Evolutionary conservation across 176 grass and related monocot genomes (phyloP), one percentile per base, ranked within the genome.

Genomic region (Areca catechu): DNA sequence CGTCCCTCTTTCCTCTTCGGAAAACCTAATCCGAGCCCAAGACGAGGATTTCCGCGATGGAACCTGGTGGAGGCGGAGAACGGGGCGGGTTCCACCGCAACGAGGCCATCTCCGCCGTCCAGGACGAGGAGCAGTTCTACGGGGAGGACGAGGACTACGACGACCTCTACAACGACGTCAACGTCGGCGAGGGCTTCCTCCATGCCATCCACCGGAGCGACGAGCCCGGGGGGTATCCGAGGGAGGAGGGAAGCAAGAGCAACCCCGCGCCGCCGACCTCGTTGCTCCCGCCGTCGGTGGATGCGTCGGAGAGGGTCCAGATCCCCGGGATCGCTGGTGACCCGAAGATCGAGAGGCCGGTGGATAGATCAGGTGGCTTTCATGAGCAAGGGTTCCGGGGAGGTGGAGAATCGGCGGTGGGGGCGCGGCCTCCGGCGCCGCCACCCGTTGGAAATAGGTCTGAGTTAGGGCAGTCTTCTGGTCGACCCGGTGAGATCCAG

Each of bases 141-240:
- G 91, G 77, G 7, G 89, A 95, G 50, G 91, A 95, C 23, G 34
- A 43, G 9, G 91, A 90, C 47, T 67, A 96, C 21, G 86, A 83
- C 6, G 86, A 84, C 69, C 77, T 89, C 68, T 74, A 73, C 56
- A 69, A 70, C 55, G 64, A 53, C 24, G 64, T 67, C 64, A 67
- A 67, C 50, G 49, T 67, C 23, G 64, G 64, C 3, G 49, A 54
- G 24, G 64, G 50, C 3, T 81, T 76, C 27, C 61, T 73, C 30
- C 74, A 27, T 21, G 7, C 58, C 5, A 47, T 70, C 76, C 63
- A 2, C 21, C 54, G 2, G 20, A 74, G 53, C 72, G 58, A 24
- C 70, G 61, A 25, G 14, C 4, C 48, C 63, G 55, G 34, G 34
- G 10, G 34, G 0, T 66, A 20, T 2, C 60, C 34, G 22, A 52